These are phyloP conservation scores for Botrytis galanthina DNA, from an alignment of 2,329 filamentous ascomycete genomes.

Conservation along the genomic window DNA sequence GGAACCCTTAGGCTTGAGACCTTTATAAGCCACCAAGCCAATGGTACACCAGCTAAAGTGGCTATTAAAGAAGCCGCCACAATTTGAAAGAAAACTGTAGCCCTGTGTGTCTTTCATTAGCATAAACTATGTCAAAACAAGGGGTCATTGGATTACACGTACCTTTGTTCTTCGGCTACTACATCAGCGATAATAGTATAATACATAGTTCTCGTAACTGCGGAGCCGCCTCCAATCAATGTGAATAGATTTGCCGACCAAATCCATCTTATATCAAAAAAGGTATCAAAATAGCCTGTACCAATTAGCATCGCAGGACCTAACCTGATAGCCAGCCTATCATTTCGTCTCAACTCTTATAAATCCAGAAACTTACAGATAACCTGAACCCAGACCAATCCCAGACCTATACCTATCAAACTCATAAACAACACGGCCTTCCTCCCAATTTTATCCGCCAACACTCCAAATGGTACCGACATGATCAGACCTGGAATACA, in stretches of 20 bases:
- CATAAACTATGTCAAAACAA: neutral
- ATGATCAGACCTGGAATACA: conserved; percentile 44
- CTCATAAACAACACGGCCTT: conserved; percentile 21
- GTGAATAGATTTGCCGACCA: conserved; percentile 35
- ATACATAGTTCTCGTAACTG: conserved; percentile 35
- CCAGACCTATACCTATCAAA: conserved; percentile 20
- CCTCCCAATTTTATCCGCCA: conserved; percentile 26
- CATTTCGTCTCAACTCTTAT: neutral
- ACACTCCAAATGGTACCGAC: conserved; percentile 26
- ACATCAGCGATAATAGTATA: conserved; percentile 41
- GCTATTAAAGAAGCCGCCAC: conserved; percentile 33
- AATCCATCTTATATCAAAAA: conserved; percentile 33
- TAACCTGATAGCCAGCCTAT: neutral
- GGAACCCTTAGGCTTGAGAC: conserved; percentile 21
- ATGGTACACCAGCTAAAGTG: conserved; percentile 38
- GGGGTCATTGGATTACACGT: neutral
- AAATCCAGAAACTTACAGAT: conserved; percentile 14
- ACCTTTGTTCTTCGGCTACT: conserved; percentile 37
- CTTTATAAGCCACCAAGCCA: conserved; percentile 40
- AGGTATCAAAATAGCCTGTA: conserved; percentile 17
- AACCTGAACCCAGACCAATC: conserved; percentile 22
- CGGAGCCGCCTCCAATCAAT: conserved; percentile 39
- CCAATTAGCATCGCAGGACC: neutral
- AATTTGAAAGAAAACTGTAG: conserved; percentile 37
- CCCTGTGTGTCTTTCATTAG: conserved; percentile 29